phyloP scores from a whole-genome alignment of 2,329 filamentous ascomycete genomes.

The Colletotrichum tropicale region DNA sequence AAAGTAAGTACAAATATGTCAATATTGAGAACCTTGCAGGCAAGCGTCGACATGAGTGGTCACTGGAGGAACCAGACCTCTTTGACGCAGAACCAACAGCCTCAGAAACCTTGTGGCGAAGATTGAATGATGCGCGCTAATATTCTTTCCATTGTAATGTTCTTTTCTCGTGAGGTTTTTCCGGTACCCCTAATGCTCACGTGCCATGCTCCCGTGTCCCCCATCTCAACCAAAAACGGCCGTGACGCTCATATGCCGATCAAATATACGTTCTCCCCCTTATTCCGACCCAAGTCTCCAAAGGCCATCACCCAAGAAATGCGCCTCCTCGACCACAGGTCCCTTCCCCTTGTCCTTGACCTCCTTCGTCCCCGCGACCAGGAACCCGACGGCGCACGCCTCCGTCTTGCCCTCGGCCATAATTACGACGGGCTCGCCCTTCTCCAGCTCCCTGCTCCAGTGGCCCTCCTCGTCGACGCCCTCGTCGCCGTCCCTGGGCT shows the following conservation, averaged over 20 bases:
- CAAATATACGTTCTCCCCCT: background rate
- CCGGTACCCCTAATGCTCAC: background rate
- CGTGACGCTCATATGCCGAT: background rate
- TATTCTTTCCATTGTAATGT: background rate
- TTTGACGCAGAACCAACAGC: background rate
- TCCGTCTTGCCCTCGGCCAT: constrained; percentile 93
- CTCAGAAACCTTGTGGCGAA: background rate
- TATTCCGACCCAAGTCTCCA: constrained; percentile 74
- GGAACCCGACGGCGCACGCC: constrained; percentile 83
- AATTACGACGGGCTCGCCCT: constrained; percentile 85
- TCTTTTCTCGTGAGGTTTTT: background rate
- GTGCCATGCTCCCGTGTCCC: background rate
- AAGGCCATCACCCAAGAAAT: constrained; percentile 92
- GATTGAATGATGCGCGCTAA: background rate
- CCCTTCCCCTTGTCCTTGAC: constrained; percentile 96
- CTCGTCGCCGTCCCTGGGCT: constrained; percentile 48
- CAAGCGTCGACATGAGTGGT: background rate
- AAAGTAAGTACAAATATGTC: background rate
- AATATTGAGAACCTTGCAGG: background rate
- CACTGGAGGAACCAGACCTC: background rate
- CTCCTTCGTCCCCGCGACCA: constrained; percentile 87
- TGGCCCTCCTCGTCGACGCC: constrained; percentile 54
- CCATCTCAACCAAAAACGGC: background rate
- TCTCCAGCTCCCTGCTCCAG: constrained; percentile 72
- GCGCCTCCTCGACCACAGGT: constrained; percentile 89